These are phyloP conservation scores for Gastrolobium bilobum DNA, from an alignment of 306 rosid genomes.

Conservation along the genomic window DNA sequence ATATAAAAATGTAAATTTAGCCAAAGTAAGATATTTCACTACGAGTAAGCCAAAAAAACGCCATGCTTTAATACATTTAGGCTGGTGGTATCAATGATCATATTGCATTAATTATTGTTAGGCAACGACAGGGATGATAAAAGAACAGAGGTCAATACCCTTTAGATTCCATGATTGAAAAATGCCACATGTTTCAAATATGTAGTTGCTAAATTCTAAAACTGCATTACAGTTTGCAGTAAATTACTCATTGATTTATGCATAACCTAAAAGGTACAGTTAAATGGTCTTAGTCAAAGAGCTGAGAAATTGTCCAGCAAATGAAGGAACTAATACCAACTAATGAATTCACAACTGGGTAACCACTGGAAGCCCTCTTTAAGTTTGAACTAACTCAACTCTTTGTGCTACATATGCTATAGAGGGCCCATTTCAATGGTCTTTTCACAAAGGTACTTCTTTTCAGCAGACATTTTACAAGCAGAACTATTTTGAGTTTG, in stretches of 20 bases:
- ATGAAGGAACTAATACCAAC: slow-evolving; percentile 11
- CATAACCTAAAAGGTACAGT: not conserved
- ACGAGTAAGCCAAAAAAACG: slow-evolving; percentile 14
- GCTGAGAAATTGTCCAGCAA: slow-evolving; percentile 8
- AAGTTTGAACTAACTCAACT: slow-evolving; percentile 6
- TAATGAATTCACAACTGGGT: not conserved
- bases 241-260: slow-evolving; percentile 7
- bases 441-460: not conserved
- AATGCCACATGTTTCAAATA: not conserved
- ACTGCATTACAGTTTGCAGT: not conserved
- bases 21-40: slow-evolving; percentile 44
- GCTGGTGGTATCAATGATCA: slow-evolving; percentile 14
- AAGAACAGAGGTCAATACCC: slow-evolving; percentile 10
- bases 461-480: not conserved
- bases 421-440: not conserved
- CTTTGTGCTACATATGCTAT: not conserved
- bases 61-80: slow-evolving; percentile 32
- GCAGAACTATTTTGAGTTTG: slow-evolving; percentile 15
- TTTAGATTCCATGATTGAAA: not conserved
- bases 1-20: slow-evolving; percentile 45
- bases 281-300: not conserved
- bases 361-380: not conserved
- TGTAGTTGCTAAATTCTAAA: slow-evolving; percentile 15
- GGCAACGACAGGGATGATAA: slow-evolving; percentile 2
- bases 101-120: slow-evolving; percentile 33